phyloP scores from a whole-genome alignment of 1,139 yeast genomes.

The Blastobotrys niveus region DNA sequence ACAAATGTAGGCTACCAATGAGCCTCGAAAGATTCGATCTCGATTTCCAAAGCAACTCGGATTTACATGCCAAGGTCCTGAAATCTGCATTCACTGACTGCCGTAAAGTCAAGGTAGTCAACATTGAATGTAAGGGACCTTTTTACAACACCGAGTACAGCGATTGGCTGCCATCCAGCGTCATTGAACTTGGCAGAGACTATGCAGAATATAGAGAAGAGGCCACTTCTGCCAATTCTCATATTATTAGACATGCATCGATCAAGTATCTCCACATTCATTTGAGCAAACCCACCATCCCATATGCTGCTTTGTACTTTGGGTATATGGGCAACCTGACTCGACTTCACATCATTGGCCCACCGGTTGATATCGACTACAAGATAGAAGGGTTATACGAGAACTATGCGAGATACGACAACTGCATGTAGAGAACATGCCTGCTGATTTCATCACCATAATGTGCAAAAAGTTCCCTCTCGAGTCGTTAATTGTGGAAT shows the following conservation, averaged over 20 bases:
- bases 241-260: constrained; percentile 3
- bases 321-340: constrained; percentile 5
- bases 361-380: constrained; percentile 2
- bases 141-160: constrained; percentile 6
- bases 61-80: not conserved
- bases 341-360: constrained; percentile 9
- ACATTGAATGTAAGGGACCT: constrained; percentile 1
- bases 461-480: constrained; percentile 12
- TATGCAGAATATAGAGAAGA: constrained; percentile 1
- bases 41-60: not conserved
- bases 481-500: constrained; percentile 8
- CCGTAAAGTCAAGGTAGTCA: constrained; percentile 2
- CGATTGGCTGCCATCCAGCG: constrained; percentile 12
- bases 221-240: no score
- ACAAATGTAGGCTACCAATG: constrained; percentile 2
- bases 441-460: constrained; percentile 1
- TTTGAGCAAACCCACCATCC: not conserved
- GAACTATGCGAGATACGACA: constrained; percentile 2
- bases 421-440: constrained; percentile 11
- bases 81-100: constrained; percentile 4
- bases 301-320: constrained; percentile 5
- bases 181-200: constrained; percentile 7
- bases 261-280: constrained; percentile 9
- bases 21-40: constrained; percentile 8
- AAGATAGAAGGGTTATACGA: constrained; percentile 5